Conservation (phyloP, 208 protist species). For the Trypanosoma cruzi region DNA sequence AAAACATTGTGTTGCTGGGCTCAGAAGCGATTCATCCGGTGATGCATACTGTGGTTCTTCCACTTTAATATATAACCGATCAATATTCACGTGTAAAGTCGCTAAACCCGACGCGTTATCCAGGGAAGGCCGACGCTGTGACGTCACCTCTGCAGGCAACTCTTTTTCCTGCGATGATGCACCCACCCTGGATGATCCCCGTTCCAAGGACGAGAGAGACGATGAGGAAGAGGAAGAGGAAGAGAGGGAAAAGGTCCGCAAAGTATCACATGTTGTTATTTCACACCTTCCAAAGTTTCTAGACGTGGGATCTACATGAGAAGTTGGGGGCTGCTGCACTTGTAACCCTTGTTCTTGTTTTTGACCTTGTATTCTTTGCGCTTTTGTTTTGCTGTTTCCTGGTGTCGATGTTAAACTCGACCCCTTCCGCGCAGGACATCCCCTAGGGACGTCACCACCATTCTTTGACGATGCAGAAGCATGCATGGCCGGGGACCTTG, state of each 20-base stretch:
- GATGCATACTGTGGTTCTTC: background rate
- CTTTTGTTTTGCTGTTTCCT: background rate
- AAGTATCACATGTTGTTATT: background rate
- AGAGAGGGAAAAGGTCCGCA: constrained; percentile 2
- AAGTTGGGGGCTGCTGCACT: background rate
- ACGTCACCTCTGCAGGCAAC: background rate
- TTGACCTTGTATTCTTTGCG: background rate
- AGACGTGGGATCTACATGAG: background rate
- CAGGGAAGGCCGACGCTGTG: background rate
- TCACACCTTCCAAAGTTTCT: constrained; percentile 12
- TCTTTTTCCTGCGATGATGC: background rate
- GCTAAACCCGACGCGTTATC: too few relatives aligned
- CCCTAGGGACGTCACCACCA: background rate
- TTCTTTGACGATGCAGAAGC: constrained; percentile 3
- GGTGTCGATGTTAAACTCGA: background rate
- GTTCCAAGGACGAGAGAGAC: background rate
- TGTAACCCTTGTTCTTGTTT: background rate
- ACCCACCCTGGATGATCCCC: background rate
- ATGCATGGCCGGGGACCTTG: background rate
- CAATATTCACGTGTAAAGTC: constrained; percentile 6
- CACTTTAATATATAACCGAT: constrained; percentile 18
- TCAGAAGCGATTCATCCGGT: background rate
- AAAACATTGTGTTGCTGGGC: background rate
- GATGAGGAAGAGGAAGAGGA: constrained; percentile 8
- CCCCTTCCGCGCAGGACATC: background rate